A percentile compares a stretch with the other conserved stretches of the same genome.
phyloP scores from a whole-genome alignment of 306 rosid species.

The Styphnolobium japonicum region DNA sequence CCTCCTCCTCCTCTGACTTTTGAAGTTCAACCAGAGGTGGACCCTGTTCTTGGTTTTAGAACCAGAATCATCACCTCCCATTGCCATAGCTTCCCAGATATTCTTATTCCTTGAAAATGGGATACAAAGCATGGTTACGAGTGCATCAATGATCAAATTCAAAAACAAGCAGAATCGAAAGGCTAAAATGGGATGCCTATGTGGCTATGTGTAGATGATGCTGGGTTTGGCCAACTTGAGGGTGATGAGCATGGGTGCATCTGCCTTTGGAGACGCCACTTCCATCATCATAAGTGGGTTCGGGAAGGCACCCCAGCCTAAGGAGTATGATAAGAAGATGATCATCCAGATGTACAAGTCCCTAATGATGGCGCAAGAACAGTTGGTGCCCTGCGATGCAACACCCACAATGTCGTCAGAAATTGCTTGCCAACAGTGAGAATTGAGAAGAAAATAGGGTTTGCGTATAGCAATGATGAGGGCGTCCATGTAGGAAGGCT shows the following conservation, averaged over 20 bases:
- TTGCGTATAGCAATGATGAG: too few relatives aligned
- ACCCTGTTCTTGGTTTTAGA: too few relatives aligned
- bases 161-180: too few relatives aligned
- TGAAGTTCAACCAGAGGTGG: too few relatives aligned
- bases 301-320: slow-evolving; percentile 29
- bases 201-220: slow-evolving; percentile 76
- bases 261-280: neutral
- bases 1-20: too few relatives aligned
- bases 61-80: too few relatives aligned
- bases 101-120: too few relatives aligned
- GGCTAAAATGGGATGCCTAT: slow-evolving; percentile 79
- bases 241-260: slow-evolving; percentile 20
- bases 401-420: slow-evolving; percentile 19
- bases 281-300: neutral
- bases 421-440: slow-evolving; percentile 24
- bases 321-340: slow-evolving; percentile 85
- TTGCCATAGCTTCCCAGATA: too few relatives aligned
- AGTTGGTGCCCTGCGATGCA: slow-evolving; percentile 33
- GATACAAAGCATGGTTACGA: too few relatives aligned
- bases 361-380: slow-evolving; percentile 45
- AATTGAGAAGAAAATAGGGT: too few relatives aligned
- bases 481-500: too few relatives aligned
- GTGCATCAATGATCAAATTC: too few relatives aligned
- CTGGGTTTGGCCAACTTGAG: slow-evolving; percentile 59
- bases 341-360: slow-evolving; percentile 64